Conservation (phyloP, 805 yeast species). For the Metschnikowia gelsemii region DNA sequence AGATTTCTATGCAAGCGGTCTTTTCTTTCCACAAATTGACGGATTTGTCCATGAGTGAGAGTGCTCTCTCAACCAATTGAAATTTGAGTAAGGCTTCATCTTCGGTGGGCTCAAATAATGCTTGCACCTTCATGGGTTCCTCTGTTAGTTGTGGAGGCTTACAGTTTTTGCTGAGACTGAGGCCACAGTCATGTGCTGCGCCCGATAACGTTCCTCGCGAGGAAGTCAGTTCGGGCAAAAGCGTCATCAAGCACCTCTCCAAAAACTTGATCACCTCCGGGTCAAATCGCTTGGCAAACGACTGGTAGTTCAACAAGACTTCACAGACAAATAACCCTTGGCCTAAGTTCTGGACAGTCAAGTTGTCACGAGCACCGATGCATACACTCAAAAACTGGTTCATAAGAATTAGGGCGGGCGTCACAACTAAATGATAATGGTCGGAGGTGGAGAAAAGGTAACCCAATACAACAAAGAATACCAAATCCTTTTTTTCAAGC, state of each 20-base stretch:
- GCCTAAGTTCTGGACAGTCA: constrained; percentile 40
- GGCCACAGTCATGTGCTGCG: constrained; percentile 2
- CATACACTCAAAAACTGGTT: constrained; percentile 54
- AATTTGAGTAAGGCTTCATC: constrained; percentile 24
- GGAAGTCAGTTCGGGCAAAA: constrained; percentile 41
- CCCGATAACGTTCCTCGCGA: constrained; percentile 18
- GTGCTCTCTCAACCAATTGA: constrained; percentile 33
- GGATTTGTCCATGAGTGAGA: constrained; percentile 32
- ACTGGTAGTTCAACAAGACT: constrained; percentile 67
- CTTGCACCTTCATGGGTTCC: constrained; percentile 13
- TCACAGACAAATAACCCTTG: constrained; percentile 69
- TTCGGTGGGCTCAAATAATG: constrained; percentile 13
- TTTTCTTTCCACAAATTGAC: constrained; percentile 58
- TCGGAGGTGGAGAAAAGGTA: constrained; percentile 89
- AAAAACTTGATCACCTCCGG: constrained; percentile 74
- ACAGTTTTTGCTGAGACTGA: constrained; percentile 20
- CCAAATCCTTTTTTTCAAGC: constrained; percentile 46
- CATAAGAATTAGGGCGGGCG: constrained; percentile 76
- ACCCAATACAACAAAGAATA: constrained; percentile 72
- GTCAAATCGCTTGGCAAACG: constrained; percentile 71
- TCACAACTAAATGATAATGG: constrained; percentile 86
- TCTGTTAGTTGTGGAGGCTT: constrained; percentile 14
- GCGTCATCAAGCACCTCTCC: constrained; percentile 48
- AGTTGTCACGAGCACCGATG: constrained; percentile 25
- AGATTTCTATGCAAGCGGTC: constrained; percentile 59